Conservation (phyloP, 2,329 filamentous ascomycete species). For the Aquanectria penicillioides region DNA sequence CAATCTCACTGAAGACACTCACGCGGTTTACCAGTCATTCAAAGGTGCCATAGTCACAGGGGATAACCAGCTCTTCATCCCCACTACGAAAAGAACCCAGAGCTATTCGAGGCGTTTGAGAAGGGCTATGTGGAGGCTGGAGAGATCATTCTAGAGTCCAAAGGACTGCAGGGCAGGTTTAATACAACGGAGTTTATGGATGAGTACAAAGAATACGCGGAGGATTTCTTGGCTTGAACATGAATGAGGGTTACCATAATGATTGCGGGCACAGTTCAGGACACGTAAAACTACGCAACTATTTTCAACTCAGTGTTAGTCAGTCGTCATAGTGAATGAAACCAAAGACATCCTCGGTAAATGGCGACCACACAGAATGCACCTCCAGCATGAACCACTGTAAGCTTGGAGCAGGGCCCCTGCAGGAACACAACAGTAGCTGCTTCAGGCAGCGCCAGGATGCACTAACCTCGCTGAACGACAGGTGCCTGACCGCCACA, state of each 20-base stretch:
- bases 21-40: slow-evolving; percentile 34
- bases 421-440: background rate
- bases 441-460: background rate
- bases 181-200: slow-evolving; percentile 30
- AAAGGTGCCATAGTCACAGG: slow-evolving; percentile 36
- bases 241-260: too few relatives aligned
- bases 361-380: too few relatives aligned
- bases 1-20: slow-evolving; percentile 19
- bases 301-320: too few relatives aligned
- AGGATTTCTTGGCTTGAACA: slow-evolving; percentile 31
- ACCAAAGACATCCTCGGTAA: too few relatives aligned
- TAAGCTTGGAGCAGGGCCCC: too few relatives aligned
- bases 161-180: slow-evolving; percentile 22
- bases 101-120: slow-evolving; percentile 29
- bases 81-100: slow-evolving; percentile 24
- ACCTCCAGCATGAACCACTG: too few relatives aligned
- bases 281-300: too few relatives aligned
- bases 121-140: slow-evolving; percentile 29
- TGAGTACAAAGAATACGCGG: slow-evolving; percentile 35
- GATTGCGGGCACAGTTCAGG: too few relatives aligned
- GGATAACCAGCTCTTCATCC: slow-evolving; percentile 38
- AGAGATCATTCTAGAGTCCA: slow-evolving; percentile 20
- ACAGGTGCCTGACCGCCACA: background rate
- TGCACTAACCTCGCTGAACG: background rate
- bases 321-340: too few relatives aligned